Conservation (phyloP, 2,329 filamentous ascomycete genomes). For the Diaporthe citriasiana region DNA sequence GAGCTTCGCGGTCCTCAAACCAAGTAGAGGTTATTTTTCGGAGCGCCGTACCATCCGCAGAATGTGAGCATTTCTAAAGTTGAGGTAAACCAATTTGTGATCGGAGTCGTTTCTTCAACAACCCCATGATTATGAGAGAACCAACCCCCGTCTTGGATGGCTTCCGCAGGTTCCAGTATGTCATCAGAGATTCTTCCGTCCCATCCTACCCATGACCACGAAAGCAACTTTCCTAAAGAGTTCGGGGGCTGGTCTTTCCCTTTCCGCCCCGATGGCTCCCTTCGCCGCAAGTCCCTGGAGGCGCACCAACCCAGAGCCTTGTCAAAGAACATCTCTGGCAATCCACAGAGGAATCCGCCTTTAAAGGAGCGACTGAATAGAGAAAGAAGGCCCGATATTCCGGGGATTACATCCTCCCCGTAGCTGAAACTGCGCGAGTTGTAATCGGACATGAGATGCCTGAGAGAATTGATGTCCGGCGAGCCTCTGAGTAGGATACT, state of each 20-base stretch:
- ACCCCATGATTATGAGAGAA: background rate
- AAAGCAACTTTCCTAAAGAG: background rate
- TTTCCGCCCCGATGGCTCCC: background rate
- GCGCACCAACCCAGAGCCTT: conserved; percentile 39
- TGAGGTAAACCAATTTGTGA: conserved; percentile 31
- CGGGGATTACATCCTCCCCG: conserved; percentile 41
- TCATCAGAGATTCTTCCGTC: background rate
- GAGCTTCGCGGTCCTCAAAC: background rate
- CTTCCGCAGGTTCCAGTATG: background rate
- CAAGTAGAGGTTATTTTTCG: background rate
- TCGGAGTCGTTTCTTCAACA: conserved; percentile 8
- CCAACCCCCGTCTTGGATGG: background rate
- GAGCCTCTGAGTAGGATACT: background rate
- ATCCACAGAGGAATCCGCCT: conserved; percentile 43
- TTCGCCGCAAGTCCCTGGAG: background rate
- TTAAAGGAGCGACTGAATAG: conserved; percentile 37
- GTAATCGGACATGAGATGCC: background rate
- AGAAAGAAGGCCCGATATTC: conserved; percentile 36
- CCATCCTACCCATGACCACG: conserved; percentile 38
- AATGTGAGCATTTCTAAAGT: too few species aligned
- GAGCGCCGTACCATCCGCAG: too few species aligned
- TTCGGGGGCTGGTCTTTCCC: background rate
- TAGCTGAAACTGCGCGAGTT: conserved; percentile 34
- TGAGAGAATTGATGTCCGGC: background rate
- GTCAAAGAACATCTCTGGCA: conserved; percentile 44